Conservation (phyloP, 306 rosid genomes). For the Coriaria nepalensis region DNA sequence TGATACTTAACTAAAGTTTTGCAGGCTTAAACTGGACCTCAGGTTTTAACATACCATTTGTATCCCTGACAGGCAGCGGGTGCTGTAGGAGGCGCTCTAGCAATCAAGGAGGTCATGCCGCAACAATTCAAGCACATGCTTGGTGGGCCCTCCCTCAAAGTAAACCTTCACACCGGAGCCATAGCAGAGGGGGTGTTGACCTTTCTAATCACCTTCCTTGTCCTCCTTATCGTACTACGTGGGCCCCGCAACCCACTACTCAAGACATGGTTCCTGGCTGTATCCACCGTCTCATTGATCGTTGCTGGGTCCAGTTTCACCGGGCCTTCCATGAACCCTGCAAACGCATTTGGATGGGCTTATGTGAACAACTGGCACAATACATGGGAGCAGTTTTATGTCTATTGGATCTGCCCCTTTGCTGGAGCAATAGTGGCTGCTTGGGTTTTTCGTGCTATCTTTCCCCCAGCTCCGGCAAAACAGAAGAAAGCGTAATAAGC, state of each 20-base stretch:
- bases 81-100: conserved; percentile 76
- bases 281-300: conserved; percentile 38
- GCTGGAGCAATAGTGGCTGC: conserved; percentile 63
- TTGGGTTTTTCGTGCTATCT: conserved; percentile 53
- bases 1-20: no score
- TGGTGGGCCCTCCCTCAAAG: conserved; percentile 77
- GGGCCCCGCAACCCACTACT: conserved; percentile 52
- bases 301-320: conserved; percentile 55
- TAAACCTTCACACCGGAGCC: conserved; percentile 75
- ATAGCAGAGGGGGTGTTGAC: conserved; percentile 72
- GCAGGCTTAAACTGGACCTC: no score
- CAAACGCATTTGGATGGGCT: conserved; percentile 93
- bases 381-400: conserved; percentile 87
- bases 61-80: conserved; percentile 49
- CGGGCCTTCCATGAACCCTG: conserved; percentile 91
- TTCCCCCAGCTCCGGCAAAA: conserved; percentile 19
- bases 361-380: conserved; percentile 52
- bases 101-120: conserved; percentile 58
- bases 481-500: conserved; percentile 37
- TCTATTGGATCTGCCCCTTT: conserved; percentile 75
- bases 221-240: conserved; percentile 50
- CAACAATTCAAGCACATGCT: conserved; percentile 53
- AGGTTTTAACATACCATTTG: no score
- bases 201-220: conserved; percentile 50
- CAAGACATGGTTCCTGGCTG: conserved; percentile 51